Percentiles rank a stretch among this genome's conserved stretches.
These are phyloP conservation scores for Oldenlandia corymbosa DNA, from an alignment of 257 asterid species.

Conservation along the genomic window DNA sequence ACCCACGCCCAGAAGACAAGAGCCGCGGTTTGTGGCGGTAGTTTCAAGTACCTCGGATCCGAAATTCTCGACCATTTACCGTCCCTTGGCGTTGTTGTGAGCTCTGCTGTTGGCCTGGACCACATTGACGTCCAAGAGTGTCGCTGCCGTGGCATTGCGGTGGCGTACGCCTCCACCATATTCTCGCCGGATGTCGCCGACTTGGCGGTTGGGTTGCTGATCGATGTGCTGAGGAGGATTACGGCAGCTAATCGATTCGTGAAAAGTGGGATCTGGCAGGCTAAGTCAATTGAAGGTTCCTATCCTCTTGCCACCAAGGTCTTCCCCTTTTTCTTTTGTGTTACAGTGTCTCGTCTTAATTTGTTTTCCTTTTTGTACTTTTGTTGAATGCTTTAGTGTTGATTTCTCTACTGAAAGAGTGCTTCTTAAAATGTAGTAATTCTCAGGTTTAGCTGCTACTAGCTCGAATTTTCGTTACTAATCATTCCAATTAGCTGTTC, in stretches of 20 bases:
- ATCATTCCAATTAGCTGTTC: too few species aligned
- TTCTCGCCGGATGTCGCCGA: conserved; percentile 30
- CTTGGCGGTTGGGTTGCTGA: conserved; percentile 22
- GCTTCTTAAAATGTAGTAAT: too few species aligned
- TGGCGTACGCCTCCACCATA: conserved; percentile 33
- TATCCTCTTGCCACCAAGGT: conserved; percentile 62
- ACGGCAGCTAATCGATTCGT: conserved; percentile 35
- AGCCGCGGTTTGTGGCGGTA: conserved; percentile 39
- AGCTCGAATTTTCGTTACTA: too few species aligned
- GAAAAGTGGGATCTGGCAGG: conserved; percentile 46
- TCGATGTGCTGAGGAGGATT: conserved; percentile 26
- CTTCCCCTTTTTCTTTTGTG: too few species aligned
- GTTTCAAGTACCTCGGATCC: conserved; percentile 22
- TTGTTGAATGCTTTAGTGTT: too few species aligned
- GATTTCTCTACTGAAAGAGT: too few species aligned
- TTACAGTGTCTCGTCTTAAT: neutral
- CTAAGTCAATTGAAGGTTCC: neutral
- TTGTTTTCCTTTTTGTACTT: neutral
- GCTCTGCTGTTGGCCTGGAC: conserved; percentile 60
- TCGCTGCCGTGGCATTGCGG: conserved; percentile 52
- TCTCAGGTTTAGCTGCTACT: too few species aligned
- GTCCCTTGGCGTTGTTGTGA: conserved; percentile 40
- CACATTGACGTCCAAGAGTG: conserved; percentile 62
- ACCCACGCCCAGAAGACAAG: conserved; percentile 35
- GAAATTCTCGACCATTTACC: conserved; percentile 43